These are phyloP conservation scores for Penicillium sp. DNA, from an alignment of 2,329 filamentous ascomycete species.

Conservation along the genomic window DNA sequence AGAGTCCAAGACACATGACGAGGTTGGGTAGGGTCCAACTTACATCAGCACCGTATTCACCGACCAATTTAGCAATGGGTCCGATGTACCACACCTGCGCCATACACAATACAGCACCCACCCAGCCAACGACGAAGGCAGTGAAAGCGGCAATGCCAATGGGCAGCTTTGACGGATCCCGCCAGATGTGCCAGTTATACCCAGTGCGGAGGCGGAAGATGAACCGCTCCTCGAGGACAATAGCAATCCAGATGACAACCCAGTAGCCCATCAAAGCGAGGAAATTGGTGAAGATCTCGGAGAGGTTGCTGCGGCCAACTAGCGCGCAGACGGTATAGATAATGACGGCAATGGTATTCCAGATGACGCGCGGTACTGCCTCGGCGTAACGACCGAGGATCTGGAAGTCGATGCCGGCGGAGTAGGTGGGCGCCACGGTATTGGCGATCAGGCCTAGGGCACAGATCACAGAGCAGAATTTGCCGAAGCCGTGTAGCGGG, in stretches of 20 bases:
- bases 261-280: constrained; percentile 69
- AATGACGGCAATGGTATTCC: constrained; percentile 61
- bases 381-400: constrained; percentile 59
- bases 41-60: constrained; percentile 57
- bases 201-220: constrained; percentile 55
- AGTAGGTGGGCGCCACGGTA: constrained; percentile 63
- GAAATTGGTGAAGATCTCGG: constrained; percentile 66
- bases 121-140: constrained; percentile 64
- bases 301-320: constrained; percentile 59
- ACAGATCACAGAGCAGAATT: constrained; percentile 64
- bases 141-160: constrained; percentile 59
- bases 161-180: constrained; percentile 57
- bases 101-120: constrained; percentile 64
- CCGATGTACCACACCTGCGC: constrained; percentile 68
- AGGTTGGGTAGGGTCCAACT: constrained; percentile 23
- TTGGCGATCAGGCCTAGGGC: constrained; percentile 65
- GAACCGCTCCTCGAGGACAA: constrained; percentile 57
- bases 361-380: constrained; percentile 60
- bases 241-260: constrained; percentile 63
- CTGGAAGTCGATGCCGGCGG: constrained; percentile 65
- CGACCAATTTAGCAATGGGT: constrained; percentile 57
- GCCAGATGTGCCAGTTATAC: constrained; percentile 62
- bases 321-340: constrained; percentile 64
- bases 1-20: constrained; percentile 7
- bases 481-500: constrained; percentile 60